These are phyloP conservation scores for Ophiosphaerella korrae DNA, from an alignment of 2,329 filamentous ascomycete species.

Conservation along the genomic window DNA sequence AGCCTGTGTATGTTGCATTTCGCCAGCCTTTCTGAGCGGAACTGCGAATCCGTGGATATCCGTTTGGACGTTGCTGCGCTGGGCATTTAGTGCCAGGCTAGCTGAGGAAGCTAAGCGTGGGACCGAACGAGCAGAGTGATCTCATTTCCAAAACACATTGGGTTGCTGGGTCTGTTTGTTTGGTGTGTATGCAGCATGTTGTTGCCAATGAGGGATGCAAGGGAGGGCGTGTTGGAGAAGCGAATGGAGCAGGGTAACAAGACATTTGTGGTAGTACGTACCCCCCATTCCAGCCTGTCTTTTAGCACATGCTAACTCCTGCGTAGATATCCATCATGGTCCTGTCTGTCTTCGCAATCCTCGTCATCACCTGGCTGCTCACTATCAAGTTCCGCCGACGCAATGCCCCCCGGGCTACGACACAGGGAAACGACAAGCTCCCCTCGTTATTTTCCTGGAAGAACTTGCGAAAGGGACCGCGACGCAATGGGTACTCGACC, in stretches of 20 bases:
- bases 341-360: conserved; percentile 36
- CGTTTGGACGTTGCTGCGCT: conserved; percentile 8
- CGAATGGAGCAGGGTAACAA: conserved; percentile 27
- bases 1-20: conserved; percentile 4
- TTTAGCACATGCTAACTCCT: conserved; percentile 11
- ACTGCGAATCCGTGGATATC: conserved; percentile 4
- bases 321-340: conserved; percentile 36
- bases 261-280: conserved; percentile 38
- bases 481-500: conserved; percentile 40
- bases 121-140: conserved; percentile 30
- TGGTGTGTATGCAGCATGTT: conserved; percentile 27
- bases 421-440: conserved; percentile 29
- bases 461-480: conserved; percentile 30
- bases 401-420: conserved; percentile 11
- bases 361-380: conserved; percentile 38
- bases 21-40: conserved; percentile 5
- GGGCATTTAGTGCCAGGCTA: conserved; percentile 24
- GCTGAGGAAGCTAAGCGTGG: conserved; percentile 19
- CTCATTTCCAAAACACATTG: conserved; percentile 25
- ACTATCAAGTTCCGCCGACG: conserved; percentile 30
- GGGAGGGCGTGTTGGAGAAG: conserved; percentile 26
- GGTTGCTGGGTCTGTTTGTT: conserved; percentile 8
- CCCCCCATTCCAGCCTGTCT: not conserved
- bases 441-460: conserved; percentile 41
- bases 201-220: conserved; percentile 29